Evolutionary conservation across 352 stramenopile species (phyloP).

Genomic region (Globisporangium emineosum): DNA sequence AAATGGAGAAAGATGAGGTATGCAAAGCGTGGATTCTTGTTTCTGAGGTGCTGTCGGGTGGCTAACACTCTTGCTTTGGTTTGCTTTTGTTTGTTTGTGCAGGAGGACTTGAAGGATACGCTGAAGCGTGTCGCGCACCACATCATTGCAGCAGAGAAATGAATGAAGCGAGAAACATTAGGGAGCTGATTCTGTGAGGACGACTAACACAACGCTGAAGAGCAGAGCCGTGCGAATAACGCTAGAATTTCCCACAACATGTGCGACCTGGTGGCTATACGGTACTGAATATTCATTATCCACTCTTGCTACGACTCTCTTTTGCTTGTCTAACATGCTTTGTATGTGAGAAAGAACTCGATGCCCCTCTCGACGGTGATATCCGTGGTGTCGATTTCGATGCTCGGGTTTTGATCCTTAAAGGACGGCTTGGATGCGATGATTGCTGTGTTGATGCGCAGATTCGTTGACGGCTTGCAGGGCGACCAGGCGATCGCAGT

Average conservation of each 20-base stretch:
- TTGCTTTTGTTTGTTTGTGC: background rate
- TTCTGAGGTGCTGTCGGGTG: background rate
- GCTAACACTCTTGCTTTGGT: background rate
- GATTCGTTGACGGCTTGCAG: constrained; percentile 23
- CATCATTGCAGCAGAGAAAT: constrained; percentile 15
- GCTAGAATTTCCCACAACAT: background rate
- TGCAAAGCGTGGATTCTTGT: background rate
- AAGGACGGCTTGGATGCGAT: constrained; percentile 16
- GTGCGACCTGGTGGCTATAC: too few relatives aligned
- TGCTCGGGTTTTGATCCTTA: constrained; percentile 10
- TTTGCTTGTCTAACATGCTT: constrained; percentile 11
- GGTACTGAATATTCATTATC: background rate
- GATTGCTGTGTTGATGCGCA: constrained; percentile 32
- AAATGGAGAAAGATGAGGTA: constrained; percentile 44
- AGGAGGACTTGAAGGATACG: constrained; percentile 55
- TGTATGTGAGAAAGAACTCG: constrained; percentile 29
- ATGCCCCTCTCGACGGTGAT: constrained; percentile 25
- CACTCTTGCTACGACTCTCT: background rate
- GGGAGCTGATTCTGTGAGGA: background rate
- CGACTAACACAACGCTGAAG: background rate
- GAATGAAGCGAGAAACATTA: background rate
- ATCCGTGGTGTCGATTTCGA: constrained; percentile 31
- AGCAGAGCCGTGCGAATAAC: background rate
- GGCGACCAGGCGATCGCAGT: constrained; percentile 25
- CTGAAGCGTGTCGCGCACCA: constrained; percentile 42